phyloP scores from a whole-genome alignment of 306 rosid species.

The Datisca glomerata region DNA sequence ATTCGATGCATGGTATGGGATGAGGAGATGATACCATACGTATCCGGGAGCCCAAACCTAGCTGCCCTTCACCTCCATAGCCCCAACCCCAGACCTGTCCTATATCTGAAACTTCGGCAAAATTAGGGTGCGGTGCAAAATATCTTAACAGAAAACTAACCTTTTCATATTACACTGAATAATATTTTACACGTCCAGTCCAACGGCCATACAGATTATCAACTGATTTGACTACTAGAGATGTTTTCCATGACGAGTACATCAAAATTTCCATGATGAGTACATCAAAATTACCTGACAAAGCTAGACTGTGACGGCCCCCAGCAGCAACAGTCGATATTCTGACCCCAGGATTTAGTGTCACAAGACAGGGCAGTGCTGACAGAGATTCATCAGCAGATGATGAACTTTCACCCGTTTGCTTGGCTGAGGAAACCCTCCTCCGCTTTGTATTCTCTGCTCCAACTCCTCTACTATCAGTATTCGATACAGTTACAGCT shows the following conservation, averaged over 20 bases:
- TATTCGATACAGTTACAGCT: conserved; percentile 29
- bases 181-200: no score
- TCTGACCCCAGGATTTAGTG: conserved; percentile 67
- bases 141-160: not conserved
- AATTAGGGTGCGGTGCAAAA: conserved; percentile 5
- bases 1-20: conserved; percentile 63
- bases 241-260: no score
- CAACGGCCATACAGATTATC: no score
- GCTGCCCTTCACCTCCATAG: conserved; percentile 99
- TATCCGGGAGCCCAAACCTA: conserved; percentile 85
- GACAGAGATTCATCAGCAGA: conserved; percentile 66
- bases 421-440: conserved; percentile 59
- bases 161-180: no score
- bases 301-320: conserved; percentile 80
- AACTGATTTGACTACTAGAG: no score
- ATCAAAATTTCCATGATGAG: no score
- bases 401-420: conserved; percentile 61
- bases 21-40: conserved; percentile 97
- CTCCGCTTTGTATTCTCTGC: conserved; percentile 78
- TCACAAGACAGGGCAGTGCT: conserved; percentile 77
- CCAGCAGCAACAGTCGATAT: conserved; percentile 84
- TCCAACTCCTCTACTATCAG: conserved; percentile 30
- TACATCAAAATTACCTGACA: conserved; percentile 47
- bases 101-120: conserved; percentile 50
- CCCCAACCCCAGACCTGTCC: conserved; percentile 99